These are phyloP conservation scores for Botrytis fabae DNA, from an alignment of 2,329 filamentous ascomycete genomes.

Conservation along the genomic window DNA sequence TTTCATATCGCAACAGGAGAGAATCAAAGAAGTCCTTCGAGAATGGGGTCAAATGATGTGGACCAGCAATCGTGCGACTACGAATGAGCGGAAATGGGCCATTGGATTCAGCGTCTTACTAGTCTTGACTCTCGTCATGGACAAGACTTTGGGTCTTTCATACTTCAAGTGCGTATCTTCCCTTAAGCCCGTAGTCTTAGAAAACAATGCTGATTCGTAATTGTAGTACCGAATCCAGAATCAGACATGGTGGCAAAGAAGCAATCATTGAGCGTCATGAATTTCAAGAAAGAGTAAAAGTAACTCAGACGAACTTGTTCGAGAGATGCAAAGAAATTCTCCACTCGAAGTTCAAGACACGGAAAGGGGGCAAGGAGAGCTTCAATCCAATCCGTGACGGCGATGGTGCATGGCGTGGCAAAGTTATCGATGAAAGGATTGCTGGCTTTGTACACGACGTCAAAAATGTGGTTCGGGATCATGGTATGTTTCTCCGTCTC, in stretches of 20 bases:
- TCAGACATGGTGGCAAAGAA: conserved; percentile 27
- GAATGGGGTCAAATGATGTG: conserved; percentile 40
- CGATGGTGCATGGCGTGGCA: conserved; percentile 34
- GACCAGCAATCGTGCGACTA: conserved; percentile 33
- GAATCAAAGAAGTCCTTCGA: conserved; percentile 36
- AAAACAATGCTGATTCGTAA: conserved; percentile 29
- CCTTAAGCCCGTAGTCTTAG: conserved; percentile 29
- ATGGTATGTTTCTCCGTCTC: conserved; percentile 31
- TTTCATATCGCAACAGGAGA: conserved; percentile 36
- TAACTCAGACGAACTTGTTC: conserved; percentile 39
- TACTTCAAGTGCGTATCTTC: conserved; percentile 25
- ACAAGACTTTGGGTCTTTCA: conserved; percentile 32
- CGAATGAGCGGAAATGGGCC: conserved; percentile 39
- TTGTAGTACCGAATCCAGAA: conserved; percentile 34
- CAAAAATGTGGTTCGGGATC: conserved; percentile 31
- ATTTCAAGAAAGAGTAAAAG: conserved; percentile 32
- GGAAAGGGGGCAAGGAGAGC: conserved; percentile 40
- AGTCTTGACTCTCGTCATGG: conserved; percentile 36
- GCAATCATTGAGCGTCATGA: conserved; percentile 30
- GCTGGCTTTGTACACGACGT: conserved; percentile 33
- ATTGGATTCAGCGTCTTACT: conserved; percentile 38
- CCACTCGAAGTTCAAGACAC: conserved; percentile 41
- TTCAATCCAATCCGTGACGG: conserved; percentile 41
- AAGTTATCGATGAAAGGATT: conserved; percentile 31
- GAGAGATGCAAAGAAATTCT: conserved; percentile 41